These are phyloP conservation scores for Claviceps capensis DNA, from an alignment of 2,329 filamentous ascomycete genomes.

Conservation along the genomic window DNA sequence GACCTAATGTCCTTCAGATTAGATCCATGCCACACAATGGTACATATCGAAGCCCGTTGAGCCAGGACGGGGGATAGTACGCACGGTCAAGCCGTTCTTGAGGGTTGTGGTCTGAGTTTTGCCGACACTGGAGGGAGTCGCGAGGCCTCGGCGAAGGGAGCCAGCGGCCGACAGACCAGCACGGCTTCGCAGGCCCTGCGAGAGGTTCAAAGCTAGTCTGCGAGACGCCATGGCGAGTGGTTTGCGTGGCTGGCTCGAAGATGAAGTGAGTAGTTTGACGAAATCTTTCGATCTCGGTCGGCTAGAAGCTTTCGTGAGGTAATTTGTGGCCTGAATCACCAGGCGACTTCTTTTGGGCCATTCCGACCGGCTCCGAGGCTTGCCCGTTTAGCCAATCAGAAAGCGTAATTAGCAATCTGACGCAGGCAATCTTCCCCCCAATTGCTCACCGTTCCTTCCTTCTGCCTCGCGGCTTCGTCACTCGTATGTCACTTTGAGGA, in stretches of 20 bases:
- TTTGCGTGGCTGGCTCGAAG: constrained; percentile 34
- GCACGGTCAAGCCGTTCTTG: constrained; percentile 92
- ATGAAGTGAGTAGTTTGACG: constrained; percentile 43
- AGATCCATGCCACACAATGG: constrained; percentile 12
- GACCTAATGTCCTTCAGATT: constrained; percentile 45
- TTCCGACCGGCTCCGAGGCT: constrained; percentile 30
- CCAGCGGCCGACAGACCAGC: constrained; percentile 67
- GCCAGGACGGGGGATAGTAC: constrained; percentile 16
- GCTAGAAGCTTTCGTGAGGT: constrained; percentile 32
- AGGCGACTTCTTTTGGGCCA: constrained; percentile 19
- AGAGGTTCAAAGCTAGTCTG: constrained; percentile 90
- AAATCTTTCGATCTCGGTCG: constrained; percentile 32
- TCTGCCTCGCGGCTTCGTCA: too few species aligned
- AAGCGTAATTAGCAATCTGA: constrained; percentile 17
- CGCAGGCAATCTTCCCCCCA: background rate
- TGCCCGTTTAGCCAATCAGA: constrained; percentile 20
- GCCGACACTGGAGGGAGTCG: constrained; percentile 66
- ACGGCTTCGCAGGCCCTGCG: constrained; percentile 79
- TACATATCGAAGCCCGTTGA: constrained; percentile 24
- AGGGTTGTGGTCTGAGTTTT: constrained; percentile 94
- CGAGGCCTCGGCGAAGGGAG: constrained; percentile 74
- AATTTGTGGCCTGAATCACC: constrained; percentile 27
- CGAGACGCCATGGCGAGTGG: constrained; percentile 74
- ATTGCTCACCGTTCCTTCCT: background rate
- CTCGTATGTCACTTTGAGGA: too few species aligned